A percentile compares a stretch with the other conserved stretches of the same genome.
These are phyloP conservation scores for Lactarius pseudohatsudake DNA, from an alignment of 768 basidiomycete species.

Conservation along the genomic window DNA sequence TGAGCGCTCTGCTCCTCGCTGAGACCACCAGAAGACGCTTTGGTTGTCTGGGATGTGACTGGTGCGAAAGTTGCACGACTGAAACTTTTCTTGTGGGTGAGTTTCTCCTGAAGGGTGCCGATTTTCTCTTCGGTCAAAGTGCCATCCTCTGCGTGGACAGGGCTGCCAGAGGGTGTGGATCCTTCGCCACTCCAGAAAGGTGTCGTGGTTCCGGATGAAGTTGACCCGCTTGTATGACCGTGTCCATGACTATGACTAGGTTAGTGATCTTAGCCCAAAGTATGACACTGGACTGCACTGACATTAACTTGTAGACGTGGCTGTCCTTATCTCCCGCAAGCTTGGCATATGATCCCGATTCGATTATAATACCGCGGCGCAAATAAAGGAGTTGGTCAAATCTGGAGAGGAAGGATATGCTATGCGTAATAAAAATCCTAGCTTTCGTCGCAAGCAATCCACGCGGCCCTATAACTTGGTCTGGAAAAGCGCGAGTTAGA, in stretches of 20 bases:
- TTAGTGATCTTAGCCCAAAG: not conserved
- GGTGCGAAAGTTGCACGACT: constrained; percentile 52
- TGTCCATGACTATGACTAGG: constrained; percentile 24
- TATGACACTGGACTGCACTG: constrained; percentile 32
- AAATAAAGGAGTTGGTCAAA: constrained; percentile 76
- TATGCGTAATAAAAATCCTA: constrained; percentile 83
- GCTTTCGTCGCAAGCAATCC: constrained; percentile 84
- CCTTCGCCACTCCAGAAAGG: constrained; percentile 29
- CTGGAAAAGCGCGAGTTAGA: constrained; percentile 39
- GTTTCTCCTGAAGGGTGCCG: constrained; percentile 45
- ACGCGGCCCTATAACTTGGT: constrained; percentile 82
- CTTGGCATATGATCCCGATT: constrained; percentile 63
- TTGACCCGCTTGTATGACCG: constrained; percentile 17
- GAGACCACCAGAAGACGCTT: constrained; percentile 45
- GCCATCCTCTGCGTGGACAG: constrained; percentile 23
- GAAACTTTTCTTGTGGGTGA: constrained; percentile 57
- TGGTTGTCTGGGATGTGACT: constrained; percentile 39
- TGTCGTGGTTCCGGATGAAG: constrained; percentile 28
- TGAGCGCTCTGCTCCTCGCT: constrained; percentile 75
- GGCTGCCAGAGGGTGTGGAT: constrained; percentile 6
- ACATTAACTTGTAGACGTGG: constrained; percentile 77
- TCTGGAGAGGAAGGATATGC: constrained; percentile 75
- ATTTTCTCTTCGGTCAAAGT: constrained; percentile 24
- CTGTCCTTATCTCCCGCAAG: constrained; percentile 60
- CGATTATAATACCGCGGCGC: constrained; percentile 79